phyloP scores from a whole-genome alignment of 257 asterid species.

The Marsdenia floribunda region DNA sequence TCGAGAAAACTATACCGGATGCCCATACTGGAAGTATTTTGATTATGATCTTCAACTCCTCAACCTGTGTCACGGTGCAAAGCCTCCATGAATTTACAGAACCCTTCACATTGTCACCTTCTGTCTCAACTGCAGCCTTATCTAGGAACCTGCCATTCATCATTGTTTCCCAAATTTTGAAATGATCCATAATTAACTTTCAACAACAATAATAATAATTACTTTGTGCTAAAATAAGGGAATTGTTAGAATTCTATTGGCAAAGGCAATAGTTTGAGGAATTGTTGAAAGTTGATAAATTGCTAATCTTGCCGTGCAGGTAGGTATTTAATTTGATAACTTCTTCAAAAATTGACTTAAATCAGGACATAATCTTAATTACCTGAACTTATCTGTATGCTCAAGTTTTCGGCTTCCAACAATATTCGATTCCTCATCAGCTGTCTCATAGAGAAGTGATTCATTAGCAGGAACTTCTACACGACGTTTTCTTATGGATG shows the following conservation, averaged over 20 bases:
- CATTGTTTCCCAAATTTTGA: not conserved
- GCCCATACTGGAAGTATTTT: constrained; percentile 81
- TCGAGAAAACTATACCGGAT: constrained; percentile 60
- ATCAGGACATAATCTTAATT: not conserved
- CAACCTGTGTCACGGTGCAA: constrained; percentile 82
- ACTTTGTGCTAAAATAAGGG: too few relatives aligned
- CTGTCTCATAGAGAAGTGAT: constrained; percentile 58
- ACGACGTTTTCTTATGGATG: constrained; percentile 33
- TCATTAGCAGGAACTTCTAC: constrained; percentile 47
- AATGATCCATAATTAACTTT: too few relatives aligned
- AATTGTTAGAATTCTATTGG: not conserved
- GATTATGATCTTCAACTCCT: constrained; percentile 66
- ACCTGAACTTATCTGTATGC: constrained; percentile 72
- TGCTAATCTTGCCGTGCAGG: not conserved
- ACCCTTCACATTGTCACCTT: constrained; percentile 27
- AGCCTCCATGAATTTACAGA: constrained; percentile 53
- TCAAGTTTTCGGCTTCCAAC: constrained; percentile 71
- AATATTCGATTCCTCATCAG: constrained; percentile 48
- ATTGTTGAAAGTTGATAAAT: not conserved
- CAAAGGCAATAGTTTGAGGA: not conserved
- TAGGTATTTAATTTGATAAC: too few relatives aligned
- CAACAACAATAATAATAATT: too few relatives aligned
- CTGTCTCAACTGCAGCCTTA: constrained; percentile 71
- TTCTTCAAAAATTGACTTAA: not conserved
- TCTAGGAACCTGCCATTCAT: constrained; percentile 55